These are phyloP conservation scores for Luffa aegyptiaca DNA, from an alignment of 306 rosid species.

Conservation along the genomic window DNA sequence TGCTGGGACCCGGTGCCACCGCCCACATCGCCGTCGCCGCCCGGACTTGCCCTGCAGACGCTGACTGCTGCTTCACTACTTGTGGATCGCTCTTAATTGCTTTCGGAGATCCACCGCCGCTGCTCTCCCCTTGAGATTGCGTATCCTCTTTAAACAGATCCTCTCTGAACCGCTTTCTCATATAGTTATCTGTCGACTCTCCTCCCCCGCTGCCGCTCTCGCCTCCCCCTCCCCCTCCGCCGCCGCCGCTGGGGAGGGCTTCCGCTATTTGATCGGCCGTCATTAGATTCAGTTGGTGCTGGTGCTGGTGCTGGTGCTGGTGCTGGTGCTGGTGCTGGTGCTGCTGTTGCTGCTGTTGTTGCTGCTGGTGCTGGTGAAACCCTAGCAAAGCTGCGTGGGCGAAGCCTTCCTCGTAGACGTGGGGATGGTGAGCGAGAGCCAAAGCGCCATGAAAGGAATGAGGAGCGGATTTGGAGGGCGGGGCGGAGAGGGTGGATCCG, in stretches of 20 bases:
- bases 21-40: conserved; percentile 85
- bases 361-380: conserved; percentile 44
- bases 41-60: conserved; percentile 40
- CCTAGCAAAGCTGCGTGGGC: conserved; percentile 58
- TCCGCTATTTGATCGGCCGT: conserved; percentile 62
- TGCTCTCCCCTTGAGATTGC: conserved; percentile 29
- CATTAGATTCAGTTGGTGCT: conserved; percentile 30
- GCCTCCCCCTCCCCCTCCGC: conserved; percentile 17
- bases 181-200: conserved; percentile 47
- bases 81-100: conserved; percentile 21
- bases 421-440: conserved; percentile 60
- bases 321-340: conserved; percentile 34
- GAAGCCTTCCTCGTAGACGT: conserved; percentile 47
- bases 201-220: conserved; percentile 28
- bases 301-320: conserved; percentile 22
- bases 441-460: conserved; percentile 60
- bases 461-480: conserved; percentile 61
- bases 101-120: conserved; percentile 12
- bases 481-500: conserved; percentile 66
- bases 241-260: conserved; percentile 36
- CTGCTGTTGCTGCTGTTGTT: conserved; percentile 20
- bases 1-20: conserved; percentile 37
- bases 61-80: conserved; percentile 24
- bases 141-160: conserved; percentile 74
- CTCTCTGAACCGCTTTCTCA: conserved; percentile 78